These are phyloP conservation scores for Ganoderma leucocontextum DNA, from an alignment of 1,284 basidiomycete species.

Conservation along the genomic window DNA sequence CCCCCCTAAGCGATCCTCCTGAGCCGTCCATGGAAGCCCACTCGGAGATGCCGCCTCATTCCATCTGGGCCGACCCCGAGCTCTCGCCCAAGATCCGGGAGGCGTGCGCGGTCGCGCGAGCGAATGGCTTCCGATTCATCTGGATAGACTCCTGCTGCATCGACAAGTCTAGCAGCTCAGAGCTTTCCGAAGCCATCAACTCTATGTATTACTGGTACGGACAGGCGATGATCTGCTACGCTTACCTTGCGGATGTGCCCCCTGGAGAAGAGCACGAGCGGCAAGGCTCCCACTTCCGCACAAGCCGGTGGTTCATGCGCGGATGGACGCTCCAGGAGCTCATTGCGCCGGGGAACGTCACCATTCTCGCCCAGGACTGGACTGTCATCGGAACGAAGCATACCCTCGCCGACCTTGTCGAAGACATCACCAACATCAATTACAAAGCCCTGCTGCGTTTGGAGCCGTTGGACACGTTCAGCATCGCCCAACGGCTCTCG, in stretches of 20 bases:
- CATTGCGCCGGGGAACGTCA: no score
- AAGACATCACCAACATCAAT: no score
- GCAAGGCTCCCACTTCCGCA: background rate
- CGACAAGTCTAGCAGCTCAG: background rate
- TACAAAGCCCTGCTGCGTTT: no score
- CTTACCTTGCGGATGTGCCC: background rate
- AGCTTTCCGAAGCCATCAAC: background rate
- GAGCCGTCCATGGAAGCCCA: no score
- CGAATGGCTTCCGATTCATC: background rate
- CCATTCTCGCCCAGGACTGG: no score
- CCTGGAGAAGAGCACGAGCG: background rate
- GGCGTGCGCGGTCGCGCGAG: background rate
- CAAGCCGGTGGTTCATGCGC: background rate
- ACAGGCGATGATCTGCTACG: background rate
- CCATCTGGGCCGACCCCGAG: background rate
- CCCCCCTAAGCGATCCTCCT: background rate
- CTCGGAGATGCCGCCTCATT: background rate
- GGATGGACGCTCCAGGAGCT: no score
- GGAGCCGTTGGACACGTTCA: no score
- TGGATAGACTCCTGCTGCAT: conserved; percentile 3
- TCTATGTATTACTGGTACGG: background rate
- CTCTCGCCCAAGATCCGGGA: conserved; percentile 4
- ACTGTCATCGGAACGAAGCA: no score
- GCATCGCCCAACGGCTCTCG: no score
- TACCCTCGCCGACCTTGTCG: no score